These are phyloP conservation scores for Colletotrichum chlorophyti DNA, from an alignment of 2,329 filamentous ascomycete species.

Conservation along the genomic window DNA sequence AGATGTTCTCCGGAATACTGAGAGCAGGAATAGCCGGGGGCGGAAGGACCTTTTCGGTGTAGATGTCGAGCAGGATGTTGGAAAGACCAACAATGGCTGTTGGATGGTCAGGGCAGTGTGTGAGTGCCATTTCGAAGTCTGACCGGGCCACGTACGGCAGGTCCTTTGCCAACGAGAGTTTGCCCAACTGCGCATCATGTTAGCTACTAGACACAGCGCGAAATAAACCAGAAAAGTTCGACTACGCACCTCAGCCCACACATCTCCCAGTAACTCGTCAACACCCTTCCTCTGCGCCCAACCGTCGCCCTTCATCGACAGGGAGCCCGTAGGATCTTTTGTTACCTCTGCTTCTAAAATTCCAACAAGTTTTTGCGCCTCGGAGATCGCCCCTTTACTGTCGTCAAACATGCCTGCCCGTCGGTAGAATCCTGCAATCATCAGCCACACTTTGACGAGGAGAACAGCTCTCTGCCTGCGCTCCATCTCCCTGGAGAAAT, in stretches of 20 bases:
- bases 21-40: conserved; percentile 58
- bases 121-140: conserved; percentile 83
- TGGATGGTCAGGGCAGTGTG: conserved; percentile 80
- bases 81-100: conserved; percentile 82
- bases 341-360: conserved; percentile 72
- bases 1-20: conserved; percentile 38
- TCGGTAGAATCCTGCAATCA: conserved; percentile 87
- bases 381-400: conserved; percentile 77
- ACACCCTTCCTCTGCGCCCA: conserved; percentile 85
- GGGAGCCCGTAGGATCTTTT: conserved; percentile 66
- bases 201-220: conserved; percentile 30
- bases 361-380: conserved; percentile 80
- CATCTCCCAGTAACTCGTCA: conserved; percentile 84
- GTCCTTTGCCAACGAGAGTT: conserved; percentile 68
- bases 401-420: conserved; percentile 83
- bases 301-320: conserved; percentile 66
- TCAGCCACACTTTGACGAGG: conserved; percentile 85
- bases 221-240: no score
- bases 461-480: conserved; percentile 57
- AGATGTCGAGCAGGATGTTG: conserved; percentile 86
- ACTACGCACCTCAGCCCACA: conserved; percentile 81
- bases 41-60: conserved; percentile 71
- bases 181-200: conserved; percentile 63
- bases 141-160: conserved; percentile 73
- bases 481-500: conserved; percentile 62